phyloP scores from a whole-genome alignment of 495 filamentous ascomycete genomes.

The Zalerion maritima region DNA sequence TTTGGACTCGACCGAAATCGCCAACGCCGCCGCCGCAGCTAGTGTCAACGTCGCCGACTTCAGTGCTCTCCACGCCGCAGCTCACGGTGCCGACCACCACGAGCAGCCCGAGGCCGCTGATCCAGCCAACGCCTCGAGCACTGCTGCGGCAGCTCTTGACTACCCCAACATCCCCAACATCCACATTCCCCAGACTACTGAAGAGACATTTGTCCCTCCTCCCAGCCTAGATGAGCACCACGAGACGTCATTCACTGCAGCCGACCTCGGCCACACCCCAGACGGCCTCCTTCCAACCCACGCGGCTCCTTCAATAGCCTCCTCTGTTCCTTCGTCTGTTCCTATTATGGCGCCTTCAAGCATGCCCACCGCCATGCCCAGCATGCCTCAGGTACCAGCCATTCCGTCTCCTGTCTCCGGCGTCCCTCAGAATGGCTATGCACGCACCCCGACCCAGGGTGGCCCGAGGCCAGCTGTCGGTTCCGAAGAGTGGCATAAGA shows the following conservation, averaged over 20 bases:
- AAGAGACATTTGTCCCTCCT: slow-evolving; percentile 47
- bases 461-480: slow-evolving; percentile 72
- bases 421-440: slow-evolving; percentile 11
- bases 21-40: slow-evolving; percentile 26
- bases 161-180: slow-evolving; percentile 53
- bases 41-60: slow-evolving; percentile 31
- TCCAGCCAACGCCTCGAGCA: slow-evolving; percentile 40
- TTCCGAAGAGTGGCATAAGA: slow-evolving; percentile 94
- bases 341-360: too few species aligned
- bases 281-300: slow-evolving; percentile 8
- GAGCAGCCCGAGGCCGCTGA: slow-evolving; percentile 32
- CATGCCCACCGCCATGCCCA: too few species aligned
- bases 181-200: slow-evolving; percentile 56
- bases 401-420: too few species aligned
- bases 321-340: too few species aligned
- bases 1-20: slow-evolving; percentile 31
- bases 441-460: slow-evolving; percentile 12
- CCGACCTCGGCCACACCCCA: slow-evolving; percentile 8
- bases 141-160: slow-evolving; percentile 54
- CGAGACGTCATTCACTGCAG: slow-evolving; percentile 11
- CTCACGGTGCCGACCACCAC: slow-evolving; percentile 27
- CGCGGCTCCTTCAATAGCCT: too few species aligned
- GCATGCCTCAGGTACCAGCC: too few species aligned
- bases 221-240: slow-evolving; percentile 18
- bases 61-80: slow-evolving; percentile 31